These are phyloP conservation scores for Thraustochytrium sp. DNA, from an alignment of 352 stramenopile genomes.

Conservation along the genomic window DNA sequence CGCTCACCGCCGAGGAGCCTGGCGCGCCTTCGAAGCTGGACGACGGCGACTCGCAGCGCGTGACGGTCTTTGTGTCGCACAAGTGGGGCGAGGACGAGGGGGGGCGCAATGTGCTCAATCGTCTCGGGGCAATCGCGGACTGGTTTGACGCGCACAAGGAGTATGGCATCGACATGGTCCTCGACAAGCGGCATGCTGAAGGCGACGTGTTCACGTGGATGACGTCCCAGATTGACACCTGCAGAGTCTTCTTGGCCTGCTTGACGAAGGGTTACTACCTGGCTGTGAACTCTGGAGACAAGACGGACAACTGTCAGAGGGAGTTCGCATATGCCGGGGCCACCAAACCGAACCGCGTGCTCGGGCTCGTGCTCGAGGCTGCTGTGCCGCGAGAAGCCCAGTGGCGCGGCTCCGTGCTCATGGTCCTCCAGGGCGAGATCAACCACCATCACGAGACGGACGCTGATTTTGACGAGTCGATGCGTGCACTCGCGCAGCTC, in stretches of 20 bases:
- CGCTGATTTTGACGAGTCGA: not conserved
- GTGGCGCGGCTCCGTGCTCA: not conserved
- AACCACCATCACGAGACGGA: not conserved
- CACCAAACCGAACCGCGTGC: not conserved
- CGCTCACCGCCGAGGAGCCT: no score
- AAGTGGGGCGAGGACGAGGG: not conserved
- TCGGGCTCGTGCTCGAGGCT: not conserved
- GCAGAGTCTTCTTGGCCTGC: not conserved
- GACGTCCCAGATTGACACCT: not conserved
- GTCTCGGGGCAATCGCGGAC: not conserved
- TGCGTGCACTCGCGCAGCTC: not conserved
- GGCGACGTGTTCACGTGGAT: not conserved
- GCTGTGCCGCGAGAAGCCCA: not conserved
- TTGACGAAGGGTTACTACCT: not conserved
- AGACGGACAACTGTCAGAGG: not conserved
- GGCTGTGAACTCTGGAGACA: not conserved
- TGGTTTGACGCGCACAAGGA: not conserved
- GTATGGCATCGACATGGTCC: not conserved
- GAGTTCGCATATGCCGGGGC: not conserved
- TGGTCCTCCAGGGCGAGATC: not conserved
- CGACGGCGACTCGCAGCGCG: no score
- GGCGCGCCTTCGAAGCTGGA: no score
- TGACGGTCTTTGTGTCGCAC: not conserved
- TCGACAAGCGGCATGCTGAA: not conserved
- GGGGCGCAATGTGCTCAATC: not conserved